Evolutionary conservation across 129 eudicot genomes (phyloP).

Genomic region (Pulicaria dysenterica): DNA sequence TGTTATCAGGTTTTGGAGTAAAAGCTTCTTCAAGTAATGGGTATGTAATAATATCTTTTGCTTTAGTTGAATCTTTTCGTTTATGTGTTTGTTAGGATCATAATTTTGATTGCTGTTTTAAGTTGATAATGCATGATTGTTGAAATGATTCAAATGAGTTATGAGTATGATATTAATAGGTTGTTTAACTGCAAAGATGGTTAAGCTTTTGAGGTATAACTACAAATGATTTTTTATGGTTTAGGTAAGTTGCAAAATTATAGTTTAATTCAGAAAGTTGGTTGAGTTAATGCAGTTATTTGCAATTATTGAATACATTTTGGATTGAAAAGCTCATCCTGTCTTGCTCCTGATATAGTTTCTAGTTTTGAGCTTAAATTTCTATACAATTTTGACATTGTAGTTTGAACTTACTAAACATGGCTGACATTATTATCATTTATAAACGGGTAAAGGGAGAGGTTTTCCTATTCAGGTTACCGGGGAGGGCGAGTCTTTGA

Average conservation of each 20-base stretch:
- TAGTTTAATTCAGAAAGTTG: conserved; percentile 4
- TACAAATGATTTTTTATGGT: neutral
- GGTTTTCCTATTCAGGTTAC: too few relatives aligned
- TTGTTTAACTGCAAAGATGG: neutral
- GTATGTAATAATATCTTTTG: conserved; percentile 38
- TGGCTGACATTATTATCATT: neutral
- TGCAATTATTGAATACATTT: neutral
- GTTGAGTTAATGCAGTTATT: neutral
- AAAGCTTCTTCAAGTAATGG: conserved; percentile 37
- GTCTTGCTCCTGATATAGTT: neutral
- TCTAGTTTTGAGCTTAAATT: too few relatives aligned
- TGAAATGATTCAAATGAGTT: neutral
- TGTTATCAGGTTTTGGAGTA: conserved; percentile 74
- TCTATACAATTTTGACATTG: neutral
- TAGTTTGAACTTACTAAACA: neutral
- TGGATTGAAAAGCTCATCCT: neutral
- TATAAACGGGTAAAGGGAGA: too few relatives aligned
- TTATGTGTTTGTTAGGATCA: conserved; percentile 9
- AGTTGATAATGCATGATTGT: conserved; percentile 13
- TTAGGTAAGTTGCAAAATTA: neutral
- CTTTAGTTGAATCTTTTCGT: neutral
- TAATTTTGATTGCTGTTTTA: neutral
- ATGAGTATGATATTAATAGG: conserved; percentile 11
- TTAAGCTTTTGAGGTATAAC: neutral
- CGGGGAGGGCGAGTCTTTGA: too few relatives aligned